Evolutionary conservation across 306 rosid species (phyloP).

Genomic region (Vicia sativa): DNA sequence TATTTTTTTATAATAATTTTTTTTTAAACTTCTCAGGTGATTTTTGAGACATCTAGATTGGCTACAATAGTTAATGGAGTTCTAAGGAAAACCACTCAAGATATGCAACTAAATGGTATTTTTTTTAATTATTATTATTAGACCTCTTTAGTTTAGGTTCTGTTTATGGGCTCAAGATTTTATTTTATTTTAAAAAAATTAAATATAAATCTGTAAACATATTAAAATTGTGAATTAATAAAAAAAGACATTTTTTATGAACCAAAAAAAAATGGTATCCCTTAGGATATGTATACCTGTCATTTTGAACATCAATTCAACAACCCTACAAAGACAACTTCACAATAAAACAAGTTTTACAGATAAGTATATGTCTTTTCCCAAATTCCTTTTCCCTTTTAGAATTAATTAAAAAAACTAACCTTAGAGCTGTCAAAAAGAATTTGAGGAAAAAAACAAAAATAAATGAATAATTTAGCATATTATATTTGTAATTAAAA

Average conservation of each 20-base stretch:
- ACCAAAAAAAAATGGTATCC: background rate
- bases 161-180: slow-evolving; percentile 53
- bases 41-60: slow-evolving; percentile 95
- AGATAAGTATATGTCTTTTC: slow-evolving; percentile 34
- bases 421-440: slow-evolving; percentile 19
- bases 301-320: slow-evolving; percentile 45
- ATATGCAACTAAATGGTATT: slow-evolving; percentile 92
- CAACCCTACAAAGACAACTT: slow-evolving; percentile 44
- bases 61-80: slow-evolving; percentile 98
- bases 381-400: slow-evolving; percentile 30
- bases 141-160: background rate
- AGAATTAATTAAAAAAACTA: slow-evolving; percentile 37
- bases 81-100: slow-evolving; percentile 84
- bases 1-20: background rate
- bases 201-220: too few species aligned
- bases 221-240: background rate
- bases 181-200: too few species aligned
- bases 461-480: background rate
- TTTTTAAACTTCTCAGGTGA: slow-evolving; percentile 58
- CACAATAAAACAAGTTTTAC: slow-evolving; percentile 46
- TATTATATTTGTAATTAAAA: slow-evolving; percentile 11
- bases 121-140: background rate
- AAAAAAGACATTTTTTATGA: background rate
- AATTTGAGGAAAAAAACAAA: background rate
- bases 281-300: slow-evolving; percentile 32